These are phyloP conservation scores for Diaporthe caulivora DNA, from an alignment of 2,329 filamentous ascomycete species.

Conservation along the genomic window DNA sequence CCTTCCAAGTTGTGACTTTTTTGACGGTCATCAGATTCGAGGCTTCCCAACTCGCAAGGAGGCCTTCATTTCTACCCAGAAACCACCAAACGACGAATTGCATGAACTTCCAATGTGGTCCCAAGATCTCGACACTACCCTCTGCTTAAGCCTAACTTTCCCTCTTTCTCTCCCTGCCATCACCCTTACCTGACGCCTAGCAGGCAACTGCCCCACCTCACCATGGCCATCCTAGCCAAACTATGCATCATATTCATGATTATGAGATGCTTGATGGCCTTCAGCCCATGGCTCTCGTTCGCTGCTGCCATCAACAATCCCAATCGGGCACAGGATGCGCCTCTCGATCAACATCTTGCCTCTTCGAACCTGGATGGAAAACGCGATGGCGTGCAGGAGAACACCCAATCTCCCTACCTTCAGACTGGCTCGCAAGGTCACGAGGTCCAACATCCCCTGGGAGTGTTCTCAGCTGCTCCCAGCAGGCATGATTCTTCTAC, in stretches of 20 bases:
- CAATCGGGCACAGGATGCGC: too few species aligned
- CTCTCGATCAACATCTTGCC: too few species aligned
- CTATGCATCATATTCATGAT: neutral
- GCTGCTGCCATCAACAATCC: too few species aligned
- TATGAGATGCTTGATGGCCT: neutral
- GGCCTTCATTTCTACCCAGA: neutral
- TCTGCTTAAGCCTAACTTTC: neutral
- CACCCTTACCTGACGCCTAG: neutral
- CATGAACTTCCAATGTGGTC: neutral
- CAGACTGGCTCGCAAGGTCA: neutral
- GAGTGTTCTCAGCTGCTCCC: neutral
- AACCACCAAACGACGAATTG: neutral
- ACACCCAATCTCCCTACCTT: too few species aligned
- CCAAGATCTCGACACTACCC: neutral
- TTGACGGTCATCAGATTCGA: neutral
- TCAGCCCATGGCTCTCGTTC: neutral
- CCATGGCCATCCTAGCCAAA: neutral
- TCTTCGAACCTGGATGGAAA: neutral
- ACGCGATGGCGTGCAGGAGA: neutral
- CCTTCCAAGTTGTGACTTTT: neutral
- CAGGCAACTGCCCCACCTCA: neutral
- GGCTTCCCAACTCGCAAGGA: neutral
- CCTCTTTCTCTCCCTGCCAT: neutral
- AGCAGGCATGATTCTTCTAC: neutral
- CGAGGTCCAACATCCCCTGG: neutral